Evolutionary conservation across 1,139 yeast genomes (phyloP).

Genomic region (Candida pseudoviswanathii): DNA sequence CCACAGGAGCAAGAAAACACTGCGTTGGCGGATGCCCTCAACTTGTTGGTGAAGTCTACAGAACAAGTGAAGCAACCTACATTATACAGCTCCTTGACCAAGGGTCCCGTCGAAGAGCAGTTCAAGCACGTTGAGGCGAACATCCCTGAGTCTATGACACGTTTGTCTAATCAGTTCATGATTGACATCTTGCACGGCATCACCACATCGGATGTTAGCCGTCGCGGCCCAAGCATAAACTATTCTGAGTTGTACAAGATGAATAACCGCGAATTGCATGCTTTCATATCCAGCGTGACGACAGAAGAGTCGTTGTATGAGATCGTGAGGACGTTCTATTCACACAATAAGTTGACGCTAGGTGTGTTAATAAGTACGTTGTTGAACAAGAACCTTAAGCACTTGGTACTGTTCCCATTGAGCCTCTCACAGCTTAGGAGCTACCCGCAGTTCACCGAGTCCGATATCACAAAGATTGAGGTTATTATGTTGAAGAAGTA

Average conservation of each 20-base stretch:
- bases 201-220: slow-evolving; percentile 18
- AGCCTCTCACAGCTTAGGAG: slow-evolving; percentile 4
- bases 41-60: slow-evolving; percentile 25
- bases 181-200: slow-evolving; percentile 24
- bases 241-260: slow-evolving; percentile 18
- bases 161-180: slow-evolving; percentile 19
- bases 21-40: slow-evolving; percentile 41
- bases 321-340: slow-evolving; percentile 27
- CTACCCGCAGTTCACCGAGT: slow-evolving; percentile 3
- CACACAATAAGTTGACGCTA: slow-evolving; percentile 29
- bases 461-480: slow-evolving; percentile 22
- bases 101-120: slow-evolving; percentile 36
- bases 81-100: slow-evolving; percentile 32
- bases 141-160: slow-evolving; percentile 1
- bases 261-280: slow-evolving; percentile 22
- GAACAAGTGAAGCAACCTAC: slow-evolving; percentile 32
- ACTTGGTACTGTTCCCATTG: slow-evolving; percentile 26
- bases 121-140: slow-evolving; percentile 13
- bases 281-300: slow-evolving; percentile 25
- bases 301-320: slow-evolving; percentile 30
- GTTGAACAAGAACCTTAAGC: slow-evolving; percentile 28
- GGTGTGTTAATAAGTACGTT: slow-evolving; percentile 30
- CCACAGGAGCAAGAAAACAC: slow-evolving; percentile 21
- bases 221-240: slow-evolving; percentile 13
- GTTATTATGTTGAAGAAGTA: slow-evolving; percentile 39